Evolutionary conservation across 345 rosid genomes (phyloP), one percentile per base, ranked within the genome.

Genomic region (Bruguiera gymnorhiza): DNA sequence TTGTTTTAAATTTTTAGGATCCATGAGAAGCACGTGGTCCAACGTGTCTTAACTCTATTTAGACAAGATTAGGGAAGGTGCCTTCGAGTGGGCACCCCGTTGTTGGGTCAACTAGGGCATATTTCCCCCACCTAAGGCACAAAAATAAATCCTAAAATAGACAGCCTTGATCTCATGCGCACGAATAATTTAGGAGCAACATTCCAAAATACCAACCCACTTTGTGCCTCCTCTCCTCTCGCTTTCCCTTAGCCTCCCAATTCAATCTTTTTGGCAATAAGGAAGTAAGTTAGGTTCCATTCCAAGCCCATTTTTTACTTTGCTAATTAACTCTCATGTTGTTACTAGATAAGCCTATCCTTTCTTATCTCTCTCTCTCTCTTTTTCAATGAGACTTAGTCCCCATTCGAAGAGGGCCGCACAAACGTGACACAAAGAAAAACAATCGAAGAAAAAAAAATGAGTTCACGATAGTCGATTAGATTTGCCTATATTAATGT

Each of bases 101-200:
- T 87, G 90, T 84, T 85, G 85, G 88, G 86, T 85, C 76, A 80
- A 79, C 74, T 15, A 70, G 73, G 78, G 79, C 91, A 88, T 68
- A 77, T 60, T 82, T 78, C 88, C 93, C 93, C 98, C 79, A 84
- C 89, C 80, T 26, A 65, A 66, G 65, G 34, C 87, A 78, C 80
- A 72, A 68, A 75, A 77, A 67, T 59, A 80, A 81, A 79, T 84
- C 80, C 86, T 81, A 60, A 78, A 82, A 60, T 78, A 78, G 85
- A 88, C 88, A 85, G 59, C 80, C 82, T 88, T 90, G 91, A 87
- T 90, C 86, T 87, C 97, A 87, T 93, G 90, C 87, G 92, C 82
- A 43, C 83, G 37, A 56, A 81, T 34, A 6, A 34, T 85, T 87
- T 86, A 87, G 88, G 84, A 75, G 83, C 88, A 84, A 81, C 86